Conservation (phyloP, 345 rosid genomes). For the Eucalyptus sp. region DNA sequence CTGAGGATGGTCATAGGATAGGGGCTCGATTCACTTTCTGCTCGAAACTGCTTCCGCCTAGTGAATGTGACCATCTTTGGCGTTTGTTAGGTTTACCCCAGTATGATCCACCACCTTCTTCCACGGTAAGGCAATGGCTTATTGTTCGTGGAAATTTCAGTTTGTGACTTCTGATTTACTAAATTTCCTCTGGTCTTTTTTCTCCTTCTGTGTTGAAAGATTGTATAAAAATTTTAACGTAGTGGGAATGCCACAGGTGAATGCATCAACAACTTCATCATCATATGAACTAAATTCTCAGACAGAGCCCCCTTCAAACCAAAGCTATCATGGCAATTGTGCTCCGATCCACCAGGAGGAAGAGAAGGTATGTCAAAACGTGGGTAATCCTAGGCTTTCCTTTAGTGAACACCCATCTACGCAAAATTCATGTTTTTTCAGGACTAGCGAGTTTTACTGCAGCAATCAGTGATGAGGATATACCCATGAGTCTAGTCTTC, state of each 20-base stretch:
- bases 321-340: neutral
- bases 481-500: neutral
- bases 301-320: conserved; percentile 25
- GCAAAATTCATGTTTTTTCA: neutral
- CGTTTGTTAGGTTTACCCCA: neutral
- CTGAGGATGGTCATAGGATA: neutral
- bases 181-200: neutral
- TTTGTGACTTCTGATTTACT: neutral
- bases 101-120: neutral
- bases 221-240: neutral
- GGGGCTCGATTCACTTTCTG: neutral
- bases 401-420: neutral
- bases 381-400: neutral
- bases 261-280: conserved; percentile 3
- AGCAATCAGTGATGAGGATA: neutral
- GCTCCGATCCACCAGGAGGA: neutral
- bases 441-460: neutral
- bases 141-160: neutral
- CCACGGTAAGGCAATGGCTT: neutral
- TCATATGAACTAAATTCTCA: neutral
- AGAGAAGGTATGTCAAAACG: neutral
- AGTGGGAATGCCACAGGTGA: neutral
- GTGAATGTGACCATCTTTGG: neutral
- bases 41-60: neutral
- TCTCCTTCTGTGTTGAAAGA: neutral